Evolutionary conservation across 2,329 filamentous ascomycete genomes (phyloP), one percentile per base, ranked within the genome.

Genomic region (Alternaria gansuensis): DNA sequence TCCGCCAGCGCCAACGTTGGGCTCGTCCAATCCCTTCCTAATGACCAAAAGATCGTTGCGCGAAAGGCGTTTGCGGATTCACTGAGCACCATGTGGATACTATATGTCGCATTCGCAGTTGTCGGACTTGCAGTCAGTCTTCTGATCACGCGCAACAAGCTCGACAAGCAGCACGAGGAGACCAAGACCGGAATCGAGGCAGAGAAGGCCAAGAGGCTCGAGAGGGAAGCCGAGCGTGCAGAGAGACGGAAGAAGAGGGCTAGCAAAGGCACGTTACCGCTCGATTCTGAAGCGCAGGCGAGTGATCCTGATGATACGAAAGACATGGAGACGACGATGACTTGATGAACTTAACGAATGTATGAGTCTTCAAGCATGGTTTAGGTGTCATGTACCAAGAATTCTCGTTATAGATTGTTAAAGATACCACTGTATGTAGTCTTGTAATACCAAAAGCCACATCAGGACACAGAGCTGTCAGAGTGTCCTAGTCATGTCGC

Each of bases 1-100:
- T 82, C 83, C 56, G 86, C 89, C 34, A 83, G 86, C 13, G 83
- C 89, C 21, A 88, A 85, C 68, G 85, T 88, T 1, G 80, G 83
- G 21, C 69, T 86, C 9, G 84, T 91, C 21, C 78, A 82, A n/a
- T 64, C 70, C 0, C 78, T 91, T 7, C 80, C 81, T 0, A 76
- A 79, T 0, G 73, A 75, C 2, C 78, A 86, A 48, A 82, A 79
- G 64, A 58, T 44, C 2, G 67, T 80, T 8, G 81, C 81, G 0
- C 71, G 79, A 21, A 62, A 66, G 5, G 80, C 80, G 0, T 83
- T 82, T 59, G 76, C 81, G 5, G 68, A 80, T 14, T 78, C 75
- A 7, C 62, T 83, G 55, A 76, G 75, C 56, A 79, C 73, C 5
- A 83, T 83, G 80, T 83, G 81, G 81, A 82, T 82, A 60, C 72